phyloP scores from a whole-genome alignment of 768 basidiomycete species.

The Dacryopinax primogenitus region DNA sequence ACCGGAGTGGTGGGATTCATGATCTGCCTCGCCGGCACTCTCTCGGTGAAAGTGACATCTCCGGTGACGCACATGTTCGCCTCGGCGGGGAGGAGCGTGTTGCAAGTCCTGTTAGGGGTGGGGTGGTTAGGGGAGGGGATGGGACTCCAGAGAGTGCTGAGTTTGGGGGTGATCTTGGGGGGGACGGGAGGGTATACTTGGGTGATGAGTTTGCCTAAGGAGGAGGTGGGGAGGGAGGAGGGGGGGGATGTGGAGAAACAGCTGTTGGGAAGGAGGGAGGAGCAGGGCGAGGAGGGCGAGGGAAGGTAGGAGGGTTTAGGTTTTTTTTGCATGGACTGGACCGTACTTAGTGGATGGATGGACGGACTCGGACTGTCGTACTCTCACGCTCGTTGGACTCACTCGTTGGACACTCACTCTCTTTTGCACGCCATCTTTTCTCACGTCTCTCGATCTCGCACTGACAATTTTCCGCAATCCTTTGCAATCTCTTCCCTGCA shows the following conservation, averaged over 20 bases:
- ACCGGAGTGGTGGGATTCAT: neutral
- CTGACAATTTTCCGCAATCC: too few relatives aligned
- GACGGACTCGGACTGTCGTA: too few relatives aligned
- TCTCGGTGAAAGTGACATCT: neutral
- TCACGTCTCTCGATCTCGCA: too few relatives aligned
- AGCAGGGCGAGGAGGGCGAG: too few relatives aligned
- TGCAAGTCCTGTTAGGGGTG: neutral
- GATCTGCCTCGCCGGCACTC: neutral
- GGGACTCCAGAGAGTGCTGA: neutral
- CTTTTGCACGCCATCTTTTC: too few relatives aligned
- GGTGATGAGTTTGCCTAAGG: neutral
- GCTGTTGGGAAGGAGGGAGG: too few relatives aligned
- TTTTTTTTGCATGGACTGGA: too few relatives aligned
- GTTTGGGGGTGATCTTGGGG: neutral
- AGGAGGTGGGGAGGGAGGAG: neutral
- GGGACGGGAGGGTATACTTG: neutral
- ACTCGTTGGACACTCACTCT: too few relatives aligned
- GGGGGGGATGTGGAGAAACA: constrained; percentile 8
- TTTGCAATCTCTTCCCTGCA: too few relatives aligned
- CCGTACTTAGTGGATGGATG: too few relatives aligned
- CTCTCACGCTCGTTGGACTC: too few relatives aligned
- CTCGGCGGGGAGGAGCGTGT: neutral
- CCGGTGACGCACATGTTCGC: neutral
- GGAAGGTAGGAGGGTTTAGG: too few relatives aligned
- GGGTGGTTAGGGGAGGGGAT: neutral